Percentiles rank a stretch among this genome's conserved stretches.
Conservation (phyloP, 768 basidiomycete genomes). For the Xerocomellus intermedius region DNA sequence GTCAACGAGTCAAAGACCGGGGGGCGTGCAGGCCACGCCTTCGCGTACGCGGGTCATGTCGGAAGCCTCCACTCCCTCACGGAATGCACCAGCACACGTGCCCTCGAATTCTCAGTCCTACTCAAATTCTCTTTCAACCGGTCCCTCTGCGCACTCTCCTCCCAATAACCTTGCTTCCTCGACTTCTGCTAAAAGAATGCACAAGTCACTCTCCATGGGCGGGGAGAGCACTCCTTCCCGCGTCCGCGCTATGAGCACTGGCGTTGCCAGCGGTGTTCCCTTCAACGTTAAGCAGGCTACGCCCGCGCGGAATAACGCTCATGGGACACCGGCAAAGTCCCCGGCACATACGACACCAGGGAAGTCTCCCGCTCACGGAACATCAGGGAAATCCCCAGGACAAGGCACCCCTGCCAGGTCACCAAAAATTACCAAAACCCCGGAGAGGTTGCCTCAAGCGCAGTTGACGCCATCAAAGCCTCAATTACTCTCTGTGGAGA, state of each 20-base stretch:
- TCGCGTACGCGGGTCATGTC: slow-evolving; percentile 46
- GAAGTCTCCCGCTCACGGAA: slow-evolving; percentile 15
- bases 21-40: slow-evolving; percentile 34
- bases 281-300: slow-evolving; percentile 14
- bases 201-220: slow-evolving; percentile 27
- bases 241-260: slow-evolving; percentile 18
- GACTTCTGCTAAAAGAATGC: slow-evolving; percentile 34
- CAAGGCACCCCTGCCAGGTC: slow-evolving; percentile 25
- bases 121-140: slow-evolving; percentile 28
- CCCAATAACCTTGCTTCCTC: slow-evolving; percentile 42
- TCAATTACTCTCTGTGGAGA: slow-evolving; percentile 16
- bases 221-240: slow-evolving; percentile 13
- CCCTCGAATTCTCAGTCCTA: slow-evolving; percentile 23
- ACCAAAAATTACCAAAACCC: slow-evolving; percentile 20
- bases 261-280: slow-evolving; percentile 1
- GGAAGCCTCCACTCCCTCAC: slow-evolving; percentile 33
- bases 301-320: slow-evolving; percentile 11
- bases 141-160: slow-evolving; percentile 26
- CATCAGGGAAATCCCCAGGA: slow-evolving; percentile 22
- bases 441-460: slow-evolving; percentile 18
- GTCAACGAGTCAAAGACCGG: slow-evolving; percentile 14
- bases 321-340: slow-evolving; percentile 17
- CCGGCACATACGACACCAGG: slow-evolving; percentile 19
- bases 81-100: slow-evolving; percentile 24
- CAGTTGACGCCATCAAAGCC: slow-evolving; percentile 23